phyloP scores from a whole-genome alignment of 257 asterid genomes.

The Mitragyna speciosa region DNA sequence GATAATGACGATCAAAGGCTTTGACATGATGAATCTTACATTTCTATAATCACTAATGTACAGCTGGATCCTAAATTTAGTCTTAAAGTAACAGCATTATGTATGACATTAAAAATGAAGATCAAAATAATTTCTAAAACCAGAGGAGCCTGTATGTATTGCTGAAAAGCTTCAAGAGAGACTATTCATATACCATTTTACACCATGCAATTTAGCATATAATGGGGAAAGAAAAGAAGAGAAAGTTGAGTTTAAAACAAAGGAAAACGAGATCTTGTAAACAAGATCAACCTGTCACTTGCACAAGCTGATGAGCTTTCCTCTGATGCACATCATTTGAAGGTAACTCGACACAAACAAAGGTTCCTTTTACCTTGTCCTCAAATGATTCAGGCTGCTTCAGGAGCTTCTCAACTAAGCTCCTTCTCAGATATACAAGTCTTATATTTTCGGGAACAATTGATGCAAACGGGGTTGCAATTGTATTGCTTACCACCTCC shows the following conservation, averaged over 20 bases:
- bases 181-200: background rate
- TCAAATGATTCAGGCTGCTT: constrained; percentile 60
- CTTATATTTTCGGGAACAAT: constrained; percentile 57
- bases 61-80: background rate
- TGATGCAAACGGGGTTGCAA: constrained; percentile 44
- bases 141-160: background rate
- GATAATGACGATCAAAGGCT: background rate
- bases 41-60: too few relatives aligned
- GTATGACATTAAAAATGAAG: background rate
- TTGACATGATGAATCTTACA: background rate
- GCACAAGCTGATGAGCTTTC: constrained; percentile 52
- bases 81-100: background rate
- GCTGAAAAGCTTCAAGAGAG: background rate
- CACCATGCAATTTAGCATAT: background rate
- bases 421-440: constrained; percentile 67
- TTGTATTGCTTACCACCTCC: constrained; percentile 20
- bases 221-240: background rate
- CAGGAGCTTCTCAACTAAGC: constrained; percentile 47
- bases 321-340: constrained; percentile 33
- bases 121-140: background rate
- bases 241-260: background rate
- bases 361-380: constrained; percentile 65
- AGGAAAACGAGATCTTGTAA: background rate
- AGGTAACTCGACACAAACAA: constrained; percentile 52
- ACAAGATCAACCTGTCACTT: constrained; percentile 62